These are phyloP conservation scores for Daldinia concentrica DNA, from an alignment of 495 filamentous ascomycete genomes.

Conservation along the genomic window DNA sequence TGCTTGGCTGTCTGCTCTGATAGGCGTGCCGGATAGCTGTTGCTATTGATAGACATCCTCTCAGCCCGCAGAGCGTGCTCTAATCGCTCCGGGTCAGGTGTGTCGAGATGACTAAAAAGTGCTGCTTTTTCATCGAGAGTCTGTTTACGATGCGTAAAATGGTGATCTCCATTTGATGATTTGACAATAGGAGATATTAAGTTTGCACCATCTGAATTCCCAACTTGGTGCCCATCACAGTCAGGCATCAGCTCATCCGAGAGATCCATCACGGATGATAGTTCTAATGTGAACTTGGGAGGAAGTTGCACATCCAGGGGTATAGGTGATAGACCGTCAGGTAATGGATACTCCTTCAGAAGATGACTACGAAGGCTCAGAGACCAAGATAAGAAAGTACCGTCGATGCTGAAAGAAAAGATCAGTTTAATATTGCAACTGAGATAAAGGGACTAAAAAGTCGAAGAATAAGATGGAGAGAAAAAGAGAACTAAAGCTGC, in stretches of 20 bases:
- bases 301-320: constrained; percentile 78
- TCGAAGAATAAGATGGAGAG: background rate
- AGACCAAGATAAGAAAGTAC: constrained; percentile 82
- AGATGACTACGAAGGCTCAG: constrained; percentile 70
- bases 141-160: constrained; percentile 2
- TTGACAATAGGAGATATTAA: background rate
- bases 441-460: background rate
- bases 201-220: background rate
- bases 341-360: constrained; percentile 73
- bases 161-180: constrained; percentile 3
- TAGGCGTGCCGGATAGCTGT: constrained; percentile 28
- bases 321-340: constrained; percentile 71
- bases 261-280: constrained; percentile 45
- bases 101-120: constrained; percentile 40
- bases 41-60: constrained; percentile 34
- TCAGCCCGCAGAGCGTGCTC: constrained; percentile 23
- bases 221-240: constrained; percentile 4
- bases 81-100: constrained; percentile 8
- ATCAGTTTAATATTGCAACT: background rate
- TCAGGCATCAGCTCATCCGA: constrained; percentile 31
- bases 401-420: constrained; percentile 64
- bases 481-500: constrained; percentile 36
- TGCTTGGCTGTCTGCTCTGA: constrained; percentile 38
- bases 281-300: constrained; percentile 77
- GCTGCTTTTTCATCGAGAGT: constrained; percentile 38